These are phyloP conservation scores for Sclerotinia nivalis DNA, from an alignment of 2,329 filamentous ascomycete species.

Conservation along the genomic window DNA sequence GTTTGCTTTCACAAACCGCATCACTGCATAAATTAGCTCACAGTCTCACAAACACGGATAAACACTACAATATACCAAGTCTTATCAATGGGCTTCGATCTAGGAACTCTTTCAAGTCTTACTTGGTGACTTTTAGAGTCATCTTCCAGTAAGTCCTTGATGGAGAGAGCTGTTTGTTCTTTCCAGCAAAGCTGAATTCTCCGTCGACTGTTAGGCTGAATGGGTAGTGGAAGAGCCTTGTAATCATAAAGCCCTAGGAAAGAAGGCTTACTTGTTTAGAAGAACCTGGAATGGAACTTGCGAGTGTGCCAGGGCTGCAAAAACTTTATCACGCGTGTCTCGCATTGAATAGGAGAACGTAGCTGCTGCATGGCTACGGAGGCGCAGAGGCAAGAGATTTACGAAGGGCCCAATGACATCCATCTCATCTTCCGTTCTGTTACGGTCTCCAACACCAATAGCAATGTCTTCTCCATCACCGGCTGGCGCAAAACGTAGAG, in stretches of 20 bases:
- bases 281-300: constrained; percentile 52
- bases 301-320: constrained; percentile 47
- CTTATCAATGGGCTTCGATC: neutral
- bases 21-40: constrained; percentile 1
- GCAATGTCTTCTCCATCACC: constrained; percentile 44
- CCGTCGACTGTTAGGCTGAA: too few relatives aligned
- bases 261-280: constrained; percentile 34
- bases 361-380: constrained; percentile 21
- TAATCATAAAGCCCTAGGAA: too few relatives aligned
- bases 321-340: constrained; percentile 36
- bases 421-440: constrained; percentile 41
- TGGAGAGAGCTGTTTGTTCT: too few relatives aligned
- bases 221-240: too few relatives aligned
- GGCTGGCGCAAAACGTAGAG: constrained; percentile 39
- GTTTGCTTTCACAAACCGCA: neutral
- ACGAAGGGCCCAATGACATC: constrained; percentile 28
- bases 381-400: constrained; percentile 31
- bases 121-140: neutral
- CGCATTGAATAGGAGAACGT: constrained; percentile 34
- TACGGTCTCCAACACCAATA: constrained; percentile 52
- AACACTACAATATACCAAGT: neutral
- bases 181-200: too few relatives aligned
- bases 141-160: too few relatives aligned
- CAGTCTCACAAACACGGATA: neutral
- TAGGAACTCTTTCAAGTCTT: neutral